Percentiles rank a stretch among this genome's conserved stretches.
These are phyloP conservation scores for Hibiscus tridactylites DNA, from an alignment of 345 rosid genomes.

Conservation along the genomic window DNA sequence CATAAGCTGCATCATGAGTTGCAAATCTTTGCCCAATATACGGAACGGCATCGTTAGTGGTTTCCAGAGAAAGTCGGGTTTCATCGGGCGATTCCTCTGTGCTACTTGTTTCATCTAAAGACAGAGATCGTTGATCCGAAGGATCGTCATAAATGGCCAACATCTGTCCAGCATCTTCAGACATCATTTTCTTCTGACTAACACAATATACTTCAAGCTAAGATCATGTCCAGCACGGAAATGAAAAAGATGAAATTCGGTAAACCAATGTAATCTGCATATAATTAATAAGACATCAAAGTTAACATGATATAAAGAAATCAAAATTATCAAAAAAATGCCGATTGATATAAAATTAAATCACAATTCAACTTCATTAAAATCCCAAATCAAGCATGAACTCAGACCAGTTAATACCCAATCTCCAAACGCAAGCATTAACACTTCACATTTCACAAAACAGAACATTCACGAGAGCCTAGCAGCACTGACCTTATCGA, in stretches of 20 bases:
- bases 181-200: slow-evolving; percentile 39
- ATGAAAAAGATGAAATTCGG: neutral
- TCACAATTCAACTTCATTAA: neutral
- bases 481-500: neutral
- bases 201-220: slow-evolving; percentile 12
- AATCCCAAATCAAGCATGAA: neutral
- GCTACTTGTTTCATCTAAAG: slow-evolving; percentile 77
- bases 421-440: slow-evolving; percentile 1
- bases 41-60: slow-evolving; percentile 52
- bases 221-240: neutral
- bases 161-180: slow-evolving; percentile 68
- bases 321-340: neutral
- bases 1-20: slow-evolving; percentile 87
- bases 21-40: slow-evolving; percentile 79
- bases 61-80: slow-evolving; percentile 64
- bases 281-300: neutral
- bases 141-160: slow-evolving; percentile 69
- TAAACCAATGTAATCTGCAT: neutral
- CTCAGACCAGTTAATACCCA: neutral
- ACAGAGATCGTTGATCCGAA: slow-evolving; percentile 73
- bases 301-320: neutral
- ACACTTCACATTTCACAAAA: neutral
- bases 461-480: neutral
- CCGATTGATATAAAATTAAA: neutral
- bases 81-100: slow-evolving; percentile 79